phyloP scores from a whole-genome alignment of 148 eudicot genomes.

The Suaeda aralocaspica region DNA sequence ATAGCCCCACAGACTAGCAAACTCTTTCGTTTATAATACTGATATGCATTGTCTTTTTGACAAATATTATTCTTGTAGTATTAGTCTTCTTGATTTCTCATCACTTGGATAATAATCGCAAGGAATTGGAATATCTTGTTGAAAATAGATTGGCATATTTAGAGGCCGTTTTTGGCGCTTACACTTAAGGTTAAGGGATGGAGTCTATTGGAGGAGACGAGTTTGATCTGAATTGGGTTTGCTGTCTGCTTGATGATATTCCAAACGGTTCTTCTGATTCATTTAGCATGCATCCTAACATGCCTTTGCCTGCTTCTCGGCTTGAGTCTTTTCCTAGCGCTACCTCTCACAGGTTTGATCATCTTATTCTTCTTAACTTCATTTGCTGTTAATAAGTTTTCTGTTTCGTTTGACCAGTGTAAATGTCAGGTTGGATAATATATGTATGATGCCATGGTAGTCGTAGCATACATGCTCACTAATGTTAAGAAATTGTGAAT shows the following conservation, averaged over 20 bases:
- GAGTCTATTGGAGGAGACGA: conserved; percentile 20
- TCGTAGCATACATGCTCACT: neutral
- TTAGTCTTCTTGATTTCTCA: no score
- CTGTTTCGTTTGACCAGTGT: no score
- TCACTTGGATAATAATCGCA: no score
- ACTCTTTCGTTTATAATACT: no score
- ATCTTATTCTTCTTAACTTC: neutral
- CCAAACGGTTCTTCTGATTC: conserved; percentile 13
- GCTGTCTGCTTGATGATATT: conserved; percentile 23
- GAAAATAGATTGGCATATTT: no score
- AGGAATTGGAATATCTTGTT: no score
- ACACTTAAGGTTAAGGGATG: conserved; percentile 5
- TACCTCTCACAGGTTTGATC: conserved; percentile 18
- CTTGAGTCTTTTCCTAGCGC: neutral
- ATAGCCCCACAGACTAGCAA: no score
- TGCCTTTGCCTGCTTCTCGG: conserved; percentile 5
- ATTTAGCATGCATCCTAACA: neutral
- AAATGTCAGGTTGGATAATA: neutral
- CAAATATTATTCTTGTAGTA: no score
- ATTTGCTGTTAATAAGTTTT: neutral
- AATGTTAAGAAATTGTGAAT: no score
- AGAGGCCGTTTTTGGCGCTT: neutral
- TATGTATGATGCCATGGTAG: neutral
- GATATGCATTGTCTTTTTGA: no score
- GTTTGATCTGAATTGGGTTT: conserved; percentile 22